Conservation (phyloP, 306 rosid genomes). For the Cotoneaster glaucophyllus region DNA sequence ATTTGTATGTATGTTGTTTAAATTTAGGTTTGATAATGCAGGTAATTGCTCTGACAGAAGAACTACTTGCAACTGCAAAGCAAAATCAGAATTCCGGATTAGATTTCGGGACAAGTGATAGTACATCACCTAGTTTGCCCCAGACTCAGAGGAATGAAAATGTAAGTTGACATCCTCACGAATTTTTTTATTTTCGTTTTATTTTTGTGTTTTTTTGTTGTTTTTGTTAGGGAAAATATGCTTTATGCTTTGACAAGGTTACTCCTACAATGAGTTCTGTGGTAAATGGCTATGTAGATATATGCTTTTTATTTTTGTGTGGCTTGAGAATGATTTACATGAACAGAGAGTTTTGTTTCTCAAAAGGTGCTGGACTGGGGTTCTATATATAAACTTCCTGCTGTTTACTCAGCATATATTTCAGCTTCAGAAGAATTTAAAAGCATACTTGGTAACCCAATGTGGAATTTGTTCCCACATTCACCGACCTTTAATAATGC, state of each 20-base stretch:
- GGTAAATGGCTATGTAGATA: not conserved
- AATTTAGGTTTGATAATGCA: slow-evolving; percentile 40
- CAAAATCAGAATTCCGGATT: slow-evolving; percentile 52
- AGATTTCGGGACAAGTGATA: slow-evolving; percentile 29
- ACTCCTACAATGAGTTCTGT: not conserved
- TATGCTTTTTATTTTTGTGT: not conserved
- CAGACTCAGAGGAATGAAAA: slow-evolving; percentile 29
- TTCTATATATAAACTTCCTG: not conserved
- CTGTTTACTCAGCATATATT: not conserved
- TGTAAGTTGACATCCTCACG: slow-evolving; percentile 26
- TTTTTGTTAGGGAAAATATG: not conserved
- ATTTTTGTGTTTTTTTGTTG: not conserved
- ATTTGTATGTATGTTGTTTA: slow-evolving; percentile 15
- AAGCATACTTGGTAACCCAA: not conserved
- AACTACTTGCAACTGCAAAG: slow-evolving; percentile 82
- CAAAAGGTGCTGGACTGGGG: not conserved
- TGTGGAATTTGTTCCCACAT: not conserved
- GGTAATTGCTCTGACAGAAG: slow-evolving; percentile 90
- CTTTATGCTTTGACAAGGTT: not conserved
- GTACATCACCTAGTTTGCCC: slow-evolving; percentile 35
- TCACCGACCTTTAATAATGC: not conserved
- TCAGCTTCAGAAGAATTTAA: not conserved
- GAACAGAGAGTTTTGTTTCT: not conserved
- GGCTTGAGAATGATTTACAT: not conserved
- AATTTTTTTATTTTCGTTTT: not conserved